phyloP scores from a whole-genome alignment of 2,329 filamentous ascomycete species.

The Colletotrichum sp. region DNA sequence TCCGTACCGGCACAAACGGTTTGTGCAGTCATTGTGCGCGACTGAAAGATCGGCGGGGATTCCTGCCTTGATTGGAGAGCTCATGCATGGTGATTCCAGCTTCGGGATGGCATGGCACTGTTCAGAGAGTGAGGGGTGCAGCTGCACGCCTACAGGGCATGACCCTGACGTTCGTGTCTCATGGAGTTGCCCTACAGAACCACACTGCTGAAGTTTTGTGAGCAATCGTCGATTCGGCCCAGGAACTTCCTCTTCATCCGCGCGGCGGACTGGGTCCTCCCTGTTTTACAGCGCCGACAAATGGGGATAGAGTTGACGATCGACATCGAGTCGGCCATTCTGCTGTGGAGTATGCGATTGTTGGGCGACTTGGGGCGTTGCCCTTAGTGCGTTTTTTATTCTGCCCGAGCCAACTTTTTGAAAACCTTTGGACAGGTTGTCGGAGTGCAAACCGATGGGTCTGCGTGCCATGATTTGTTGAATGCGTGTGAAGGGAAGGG shows the following conservation, averaged over 20 bases:
- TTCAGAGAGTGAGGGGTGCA: slow-evolving; percentile 11
- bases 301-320: slow-evolving; percentile 15
- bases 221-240: slow-evolving; percentile 13
- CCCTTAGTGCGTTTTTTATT: slow-evolving; percentile 1
- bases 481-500: not conserved
- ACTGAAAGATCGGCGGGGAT: not conserved
- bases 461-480: not conserved
- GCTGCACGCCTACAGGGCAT: slow-evolving; percentile 4
- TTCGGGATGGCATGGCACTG: slow-evolving; percentile 14
- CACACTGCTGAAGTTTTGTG: not conserved
- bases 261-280: not conserved
- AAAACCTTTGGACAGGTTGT: not conserved
- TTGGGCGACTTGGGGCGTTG: slow-evolving; percentile 11
- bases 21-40: slow-evolving; percentile 7
- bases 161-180: slow-evolving; percentile 11
- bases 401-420: not conserved
- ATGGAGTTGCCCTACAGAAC: slow-evolving; percentile 8
- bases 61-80: not conserved
- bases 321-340: slow-evolving; percentile 3
- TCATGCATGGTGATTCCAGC: slow-evolving; percentile 13
- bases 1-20: not conserved
- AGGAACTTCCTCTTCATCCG: not conserved
- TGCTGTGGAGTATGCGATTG: not conserved
- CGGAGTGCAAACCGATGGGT: slow-evolving; percentile 12
- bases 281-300: not conserved